Base-by-base conservation (phyloP, 1,284 basidiomycete genomes). In the Vanrija pseudolonga region DNA sequence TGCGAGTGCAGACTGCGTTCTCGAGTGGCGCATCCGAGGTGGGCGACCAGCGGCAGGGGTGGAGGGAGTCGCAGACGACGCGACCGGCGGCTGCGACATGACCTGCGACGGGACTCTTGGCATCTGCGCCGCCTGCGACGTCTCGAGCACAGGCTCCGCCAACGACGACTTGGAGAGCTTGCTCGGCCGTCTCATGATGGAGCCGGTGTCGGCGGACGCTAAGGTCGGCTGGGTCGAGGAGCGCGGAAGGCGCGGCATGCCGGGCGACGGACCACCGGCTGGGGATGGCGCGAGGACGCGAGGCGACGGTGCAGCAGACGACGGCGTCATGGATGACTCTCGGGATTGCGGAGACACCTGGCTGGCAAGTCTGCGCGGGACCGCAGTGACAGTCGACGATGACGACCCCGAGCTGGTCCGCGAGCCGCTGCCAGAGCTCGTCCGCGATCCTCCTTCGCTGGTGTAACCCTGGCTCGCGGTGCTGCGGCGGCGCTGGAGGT, bases 1-100 rank as follows among this genome's bases (percentile, higher is more conserved):
- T 12, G 66, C 64, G 1, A 68, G 45, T 39, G 69, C 62, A 1
- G 66, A 67, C 44, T 67, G 68, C 2, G 69, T 67, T 19, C 70
- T 60, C 19, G 69, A 66, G 53, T 70, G 65, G 17, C 64, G 54
- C 2, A 65, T 64, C 24, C 65, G 64, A 6, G 62, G 57, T 26
- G 37, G 39, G 39, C 39, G 39, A 18, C 39, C 19, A 18, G 39
- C n/a, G 11, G n/a, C 17, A 19, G 39, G 7, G 7, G 26, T 18
- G 1, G 39, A 40, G 7, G n/a, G n/a, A 3, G 19, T n/a, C 4
- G 39, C 36, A 5, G 42, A 14, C 23, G 47, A 37, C 2, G 60
- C 58, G n/a, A 59, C 55, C 23, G 64, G 18, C 9, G 32, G 4
- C 32, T 32, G 6, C 4, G 32, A 32, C 32, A 12, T 4, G 9